Evolutionary conservation across 2,329 filamentous ascomycete species (phyloP).

Genomic region (Penicillium sp.): DNA sequence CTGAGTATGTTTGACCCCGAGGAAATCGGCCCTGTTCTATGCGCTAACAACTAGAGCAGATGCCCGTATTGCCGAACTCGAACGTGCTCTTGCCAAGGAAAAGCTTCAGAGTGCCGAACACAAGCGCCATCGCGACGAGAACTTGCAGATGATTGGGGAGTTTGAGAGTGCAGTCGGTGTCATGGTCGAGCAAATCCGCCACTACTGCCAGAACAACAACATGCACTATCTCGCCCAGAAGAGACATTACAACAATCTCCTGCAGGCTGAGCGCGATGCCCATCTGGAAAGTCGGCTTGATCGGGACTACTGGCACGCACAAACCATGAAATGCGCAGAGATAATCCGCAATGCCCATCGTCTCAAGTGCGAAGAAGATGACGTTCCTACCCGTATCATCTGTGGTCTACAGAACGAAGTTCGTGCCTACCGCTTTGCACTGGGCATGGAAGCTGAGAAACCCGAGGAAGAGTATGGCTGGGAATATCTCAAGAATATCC

Average conservation of each 20-base stretch:
- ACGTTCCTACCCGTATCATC: slow-evolving; percentile 43
- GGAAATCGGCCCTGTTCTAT: neutral
- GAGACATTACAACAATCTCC: slow-evolving; percentile 49
- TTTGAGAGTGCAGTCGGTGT: slow-evolving; percentile 47
- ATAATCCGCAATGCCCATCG: slow-evolving; percentile 49
- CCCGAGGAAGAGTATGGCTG: slow-evolving; percentile 50
- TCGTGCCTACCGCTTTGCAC: slow-evolving; percentile 45
- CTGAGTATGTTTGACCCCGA: slow-evolving; percentile 30
- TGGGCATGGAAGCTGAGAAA: slow-evolving; percentile 49
- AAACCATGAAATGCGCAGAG: slow-evolving; percentile 47
- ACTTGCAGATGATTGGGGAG: slow-evolving; percentile 47
- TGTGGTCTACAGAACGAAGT: slow-evolving; percentile 49
- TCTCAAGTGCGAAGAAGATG: slow-evolving; percentile 48
- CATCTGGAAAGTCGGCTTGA: slow-evolving; percentile 49
- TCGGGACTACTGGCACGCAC: slow-evolving; percentile 48
- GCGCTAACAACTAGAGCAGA: slow-evolving; percentile 27
- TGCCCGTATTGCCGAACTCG: slow-evolving; percentile 48
- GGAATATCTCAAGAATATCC: slow-evolving; percentile 46
- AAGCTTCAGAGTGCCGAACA: slow-evolving; percentile 43
- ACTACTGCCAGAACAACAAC: slow-evolving; percentile 50
- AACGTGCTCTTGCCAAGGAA: slow-evolving; percentile 47
- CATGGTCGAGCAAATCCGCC: slow-evolving; percentile 51
- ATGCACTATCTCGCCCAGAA: slow-evolving; percentile 47
- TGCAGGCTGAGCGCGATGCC: slow-evolving; percentile 50
- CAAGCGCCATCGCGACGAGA: slow-evolving; percentile 47